Percentiles rank a stretch among this genome's conserved stretches.
phyloP scores from a whole-genome alignment of 257 asterid species.

The Asclepias syriaca region DNA sequence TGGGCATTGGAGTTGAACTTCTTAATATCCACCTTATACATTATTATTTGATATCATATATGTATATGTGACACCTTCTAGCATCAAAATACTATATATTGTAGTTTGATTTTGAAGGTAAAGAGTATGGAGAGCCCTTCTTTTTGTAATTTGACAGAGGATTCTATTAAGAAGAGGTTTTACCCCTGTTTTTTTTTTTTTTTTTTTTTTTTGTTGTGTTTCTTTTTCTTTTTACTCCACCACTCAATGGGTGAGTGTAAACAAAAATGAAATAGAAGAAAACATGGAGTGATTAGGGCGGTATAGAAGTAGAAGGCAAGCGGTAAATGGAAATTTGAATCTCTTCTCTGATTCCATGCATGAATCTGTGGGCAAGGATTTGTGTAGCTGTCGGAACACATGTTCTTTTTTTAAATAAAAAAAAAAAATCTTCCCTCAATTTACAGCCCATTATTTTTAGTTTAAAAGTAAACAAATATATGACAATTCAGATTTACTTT shows the following conservation, averaged over 20 bases:
- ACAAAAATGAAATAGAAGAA: too few species aligned
- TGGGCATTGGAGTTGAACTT: background rate
- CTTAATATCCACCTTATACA: background rate
- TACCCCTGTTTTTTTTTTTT: too few species aligned
- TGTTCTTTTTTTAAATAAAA: background rate
- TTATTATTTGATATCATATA: background rate
- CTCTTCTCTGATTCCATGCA: background rate
- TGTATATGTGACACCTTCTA: slow-evolving; percentile 5
- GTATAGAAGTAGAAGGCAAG: background rate
- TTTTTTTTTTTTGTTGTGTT: too few species aligned
- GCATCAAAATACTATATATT: background rate
- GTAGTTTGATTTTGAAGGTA: background rate
- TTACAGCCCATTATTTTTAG: background rate
- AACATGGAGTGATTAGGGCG: too few species aligned
- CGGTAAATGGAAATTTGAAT: background rate
- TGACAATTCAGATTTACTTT: too few species aligned
- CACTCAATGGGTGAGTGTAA: background rate
- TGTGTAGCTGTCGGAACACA: background rate
- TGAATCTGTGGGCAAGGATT: background rate
- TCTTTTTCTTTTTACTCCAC: too few species aligned
- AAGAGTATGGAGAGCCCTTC: background rate
- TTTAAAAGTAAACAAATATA: too few species aligned
- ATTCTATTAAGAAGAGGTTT: background rate
- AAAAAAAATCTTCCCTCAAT: background rate
- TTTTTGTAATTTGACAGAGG: background rate